phyloP scores from a whole-genome alignment of 345 rosid genomes.

The Sonneratia alba region DNA sequence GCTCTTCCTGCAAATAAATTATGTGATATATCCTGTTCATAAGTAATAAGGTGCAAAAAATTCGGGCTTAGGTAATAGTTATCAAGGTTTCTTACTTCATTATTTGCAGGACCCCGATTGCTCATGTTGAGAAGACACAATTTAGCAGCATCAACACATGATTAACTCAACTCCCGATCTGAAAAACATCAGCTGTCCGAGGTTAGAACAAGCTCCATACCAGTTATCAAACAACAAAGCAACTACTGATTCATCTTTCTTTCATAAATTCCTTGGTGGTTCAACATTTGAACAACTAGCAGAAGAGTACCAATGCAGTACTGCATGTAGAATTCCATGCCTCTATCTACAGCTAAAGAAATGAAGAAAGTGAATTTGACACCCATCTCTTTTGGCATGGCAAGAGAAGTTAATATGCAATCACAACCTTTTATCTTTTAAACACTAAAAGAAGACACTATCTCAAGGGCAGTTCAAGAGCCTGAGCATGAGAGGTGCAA shows the following conservation, averaged over 20 bases:
- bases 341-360: neutral
- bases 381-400: no score
- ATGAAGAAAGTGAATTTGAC: neutral
- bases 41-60: neutral
- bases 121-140: neutral
- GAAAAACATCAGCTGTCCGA: neutral
- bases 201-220: neutral
- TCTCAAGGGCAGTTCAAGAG: no score
- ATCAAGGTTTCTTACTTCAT: neutral
- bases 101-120: neutral
- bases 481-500: no score
- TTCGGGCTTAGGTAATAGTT: neutral
- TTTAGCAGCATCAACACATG: neutral
- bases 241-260: neutral
- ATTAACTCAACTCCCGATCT: neutral
- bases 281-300: neutral
- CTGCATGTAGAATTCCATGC: neutral
- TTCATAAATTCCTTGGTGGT: neutral
- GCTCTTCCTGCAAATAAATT: constrained; percentile 47
- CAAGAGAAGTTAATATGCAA: no score
- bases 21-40: neutral
- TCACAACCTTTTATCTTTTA: no score
- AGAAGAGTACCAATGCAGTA: neutral
- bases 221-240: neutral
- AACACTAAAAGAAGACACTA: no score